Evolutionary conservation across 306 rosid species (phyloP).

Genomic region (Corylus heterophylla): DNA sequence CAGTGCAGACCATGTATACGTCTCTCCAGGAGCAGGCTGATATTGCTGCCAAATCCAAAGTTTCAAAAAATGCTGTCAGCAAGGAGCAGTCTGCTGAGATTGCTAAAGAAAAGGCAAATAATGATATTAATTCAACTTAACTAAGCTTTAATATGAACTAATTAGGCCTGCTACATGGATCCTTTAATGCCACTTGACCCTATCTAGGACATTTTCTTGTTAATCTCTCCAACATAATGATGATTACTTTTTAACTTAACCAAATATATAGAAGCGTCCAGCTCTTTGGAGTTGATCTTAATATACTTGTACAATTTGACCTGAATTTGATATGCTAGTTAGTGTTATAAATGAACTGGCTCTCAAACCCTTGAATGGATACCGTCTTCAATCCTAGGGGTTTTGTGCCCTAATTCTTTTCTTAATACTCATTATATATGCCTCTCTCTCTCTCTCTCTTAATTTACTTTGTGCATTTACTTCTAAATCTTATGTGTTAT

Average conservation of each 20-base stretch:
- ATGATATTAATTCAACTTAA: neutral
- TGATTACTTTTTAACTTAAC: neutral
- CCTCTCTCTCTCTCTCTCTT: neutral
- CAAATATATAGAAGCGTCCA: neutral
- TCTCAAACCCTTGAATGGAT: neutral
- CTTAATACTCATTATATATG: neutral
- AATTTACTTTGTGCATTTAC: neutral
- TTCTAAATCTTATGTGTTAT: constrained; percentile 8
- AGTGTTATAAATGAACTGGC: neutral
- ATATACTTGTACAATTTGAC: neutral
- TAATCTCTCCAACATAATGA: constrained; percentile 10
- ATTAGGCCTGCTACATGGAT: neutral
- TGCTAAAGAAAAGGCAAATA: constrained; percentile 81
- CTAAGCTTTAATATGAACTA: neutral
- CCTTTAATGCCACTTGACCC: neutral
- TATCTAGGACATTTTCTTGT: neutral
- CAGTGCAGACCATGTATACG: constrained; percentile 58
- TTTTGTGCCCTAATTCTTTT: neutral
- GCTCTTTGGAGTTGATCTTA: neutral
- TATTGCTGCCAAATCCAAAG: constrained; percentile 60
- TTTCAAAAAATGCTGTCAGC: constrained; percentile 61
- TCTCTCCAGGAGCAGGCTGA: constrained; percentile 83
- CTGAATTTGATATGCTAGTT: neutral
- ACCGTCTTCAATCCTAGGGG: neutral
- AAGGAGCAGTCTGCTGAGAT: constrained; percentile 85